These are phyloP conservation scores for Fusarium vanettenii DNA, from an alignment of 2,329 filamentous ascomycete species.

Conservation along the genomic window DNA sequence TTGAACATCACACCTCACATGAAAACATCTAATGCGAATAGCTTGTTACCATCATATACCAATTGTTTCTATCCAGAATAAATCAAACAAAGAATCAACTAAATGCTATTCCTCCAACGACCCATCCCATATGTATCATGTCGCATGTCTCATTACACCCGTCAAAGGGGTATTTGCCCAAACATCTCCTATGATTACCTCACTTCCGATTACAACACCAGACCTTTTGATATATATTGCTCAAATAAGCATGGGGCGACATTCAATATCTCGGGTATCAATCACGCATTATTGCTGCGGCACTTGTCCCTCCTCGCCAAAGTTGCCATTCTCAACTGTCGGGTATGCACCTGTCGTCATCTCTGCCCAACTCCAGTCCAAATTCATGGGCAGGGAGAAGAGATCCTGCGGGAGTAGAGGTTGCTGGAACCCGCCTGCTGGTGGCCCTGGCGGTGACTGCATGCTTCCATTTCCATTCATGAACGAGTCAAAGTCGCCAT, in stretches of 20 bases:
- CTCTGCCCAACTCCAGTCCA: constrained; percentile 87
- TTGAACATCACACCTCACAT: not conserved
- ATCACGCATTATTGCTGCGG: not conserved
- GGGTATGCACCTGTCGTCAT: constrained; percentile 75
- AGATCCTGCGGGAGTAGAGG: constrained; percentile 92
- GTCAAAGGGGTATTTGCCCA: not conserved
- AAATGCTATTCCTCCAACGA: constrained; percentile 15
- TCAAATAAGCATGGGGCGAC: not conserved
- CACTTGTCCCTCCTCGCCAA: constrained; percentile 44
- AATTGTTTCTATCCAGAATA: not conserved
- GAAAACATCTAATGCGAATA: not conserved
- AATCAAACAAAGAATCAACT: constrained; percentile 7
- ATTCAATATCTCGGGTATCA: not conserved
- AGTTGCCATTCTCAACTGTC: constrained; percentile 71
- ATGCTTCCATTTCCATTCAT: constrained; percentile 54
- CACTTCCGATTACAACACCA: not conserved
- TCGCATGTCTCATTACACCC: constrained; percentile 41
- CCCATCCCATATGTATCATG: constrained; percentile 26
- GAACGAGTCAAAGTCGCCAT: constrained; percentile 57
- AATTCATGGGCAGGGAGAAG: constrained; percentile 94
- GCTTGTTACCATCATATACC: not conserved
- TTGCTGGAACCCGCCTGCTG: constrained; percentile 72
- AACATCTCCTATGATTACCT: constrained; percentile 10
- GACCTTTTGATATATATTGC: constrained; percentile 18
- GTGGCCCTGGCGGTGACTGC: constrained; percentile 49